phyloP scores from a whole-genome alignment of 2,329 filamentous ascomycete species.

The Talaromyces atroroseus region DNA sequence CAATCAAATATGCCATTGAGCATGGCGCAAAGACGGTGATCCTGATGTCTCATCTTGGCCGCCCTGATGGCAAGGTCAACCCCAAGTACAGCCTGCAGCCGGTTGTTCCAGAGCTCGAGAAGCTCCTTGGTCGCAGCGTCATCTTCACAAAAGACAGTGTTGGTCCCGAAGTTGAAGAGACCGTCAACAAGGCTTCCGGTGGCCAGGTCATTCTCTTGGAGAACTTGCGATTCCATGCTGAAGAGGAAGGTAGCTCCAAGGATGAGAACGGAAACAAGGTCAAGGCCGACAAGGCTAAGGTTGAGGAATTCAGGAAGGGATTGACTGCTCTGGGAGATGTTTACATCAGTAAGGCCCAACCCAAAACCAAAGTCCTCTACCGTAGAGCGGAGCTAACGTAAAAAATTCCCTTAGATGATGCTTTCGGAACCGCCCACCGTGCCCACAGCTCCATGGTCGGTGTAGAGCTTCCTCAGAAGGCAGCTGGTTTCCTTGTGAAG shows the following conservation, averaged over 20 bases:
- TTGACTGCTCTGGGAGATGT: slow-evolving; percentile 91
- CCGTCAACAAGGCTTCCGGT: slow-evolving; percentile 73
- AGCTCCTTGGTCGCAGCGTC: slow-evolving; percentile 77
- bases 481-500: slow-evolving; percentile 98
- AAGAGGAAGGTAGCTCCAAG: slow-evolving; percentile 96
- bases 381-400: slow-evolving; percentile 16
- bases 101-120: slow-evolving; percentile 85
- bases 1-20: slow-evolving; percentile 90
- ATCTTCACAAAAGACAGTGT: slow-evolving; percentile 88
- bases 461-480: slow-evolving; percentile 90
- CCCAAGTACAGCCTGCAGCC: slow-evolving; percentile 92
- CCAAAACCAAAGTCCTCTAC: background rate
- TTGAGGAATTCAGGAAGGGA: slow-evolving; percentile 90
- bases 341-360: slow-evolving; percentile 73
- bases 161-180: slow-evolving; percentile 81
- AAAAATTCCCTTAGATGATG: slow-evolving; percentile 63
- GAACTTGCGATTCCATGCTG: slow-evolving; percentile 96
- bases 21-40: slow-evolving; percentile 87
- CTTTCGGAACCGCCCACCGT: slow-evolving; percentile 96
- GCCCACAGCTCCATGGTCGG: slow-evolving; percentile 99
- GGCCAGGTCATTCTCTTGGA: slow-evolving; percentile 88
- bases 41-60: slow-evolving; percentile 97
- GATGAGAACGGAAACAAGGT: slow-evolving; percentile 92
- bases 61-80: slow-evolving; percentile 84
- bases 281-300: slow-evolving; percentile 92